These are phyloP conservation scores for Spinacia oleracea DNA, from an alignment of 179 eudicot species.

Conservation along the genomic window DNA sequence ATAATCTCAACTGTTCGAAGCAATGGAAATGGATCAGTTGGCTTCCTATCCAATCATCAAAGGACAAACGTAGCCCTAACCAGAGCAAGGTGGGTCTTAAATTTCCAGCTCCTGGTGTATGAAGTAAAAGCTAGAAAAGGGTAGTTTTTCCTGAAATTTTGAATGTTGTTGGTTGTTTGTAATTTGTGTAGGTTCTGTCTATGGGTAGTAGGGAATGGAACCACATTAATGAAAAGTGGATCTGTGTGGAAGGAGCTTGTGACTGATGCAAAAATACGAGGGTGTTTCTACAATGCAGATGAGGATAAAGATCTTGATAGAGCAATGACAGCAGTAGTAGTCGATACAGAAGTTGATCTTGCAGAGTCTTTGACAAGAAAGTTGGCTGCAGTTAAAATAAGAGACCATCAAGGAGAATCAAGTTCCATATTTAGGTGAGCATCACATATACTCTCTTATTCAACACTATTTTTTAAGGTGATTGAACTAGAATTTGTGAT, in stretches of 20 bases:
- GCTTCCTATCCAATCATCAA: slow-evolving; percentile 36
- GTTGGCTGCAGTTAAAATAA: slow-evolving; percentile 32
- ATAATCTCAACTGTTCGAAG: slow-evolving; percentile 71
- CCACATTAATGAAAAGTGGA: slow-evolving; percentile 28
- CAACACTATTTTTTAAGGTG: not conserved
- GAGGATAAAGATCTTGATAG: slow-evolving; percentile 33
- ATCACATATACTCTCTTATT: not conserved
- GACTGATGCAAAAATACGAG: slow-evolving; percentile 38
- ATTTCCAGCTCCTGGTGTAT: not conserved
- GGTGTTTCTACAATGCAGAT: slow-evolving; percentile 33
- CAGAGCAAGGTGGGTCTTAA: slow-evolving; percentile 50
- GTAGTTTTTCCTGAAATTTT: not conserved
- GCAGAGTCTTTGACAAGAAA: slow-evolving; percentile 20
- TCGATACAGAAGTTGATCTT: slow-evolving; percentile 15
- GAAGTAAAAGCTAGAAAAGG: not conserved
- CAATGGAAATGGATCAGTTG: slow-evolving; percentile 51
- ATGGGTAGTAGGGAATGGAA: slow-evolving; percentile 38
- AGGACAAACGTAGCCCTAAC: slow-evolving; percentile 6
- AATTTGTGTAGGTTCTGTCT: slow-evolving; percentile 26
- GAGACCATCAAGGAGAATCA: not conserved
- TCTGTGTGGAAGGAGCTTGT: slow-evolving; percentile 41
- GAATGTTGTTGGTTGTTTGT: not conserved
- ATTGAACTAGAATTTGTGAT: not conserved
- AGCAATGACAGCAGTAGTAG: slow-evolving; percentile 22
- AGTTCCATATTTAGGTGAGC: not conserved